Conservation (phyloP, 1,139 yeast genomes). For the Hemisphaericaspora lyxosophila region DNA sequence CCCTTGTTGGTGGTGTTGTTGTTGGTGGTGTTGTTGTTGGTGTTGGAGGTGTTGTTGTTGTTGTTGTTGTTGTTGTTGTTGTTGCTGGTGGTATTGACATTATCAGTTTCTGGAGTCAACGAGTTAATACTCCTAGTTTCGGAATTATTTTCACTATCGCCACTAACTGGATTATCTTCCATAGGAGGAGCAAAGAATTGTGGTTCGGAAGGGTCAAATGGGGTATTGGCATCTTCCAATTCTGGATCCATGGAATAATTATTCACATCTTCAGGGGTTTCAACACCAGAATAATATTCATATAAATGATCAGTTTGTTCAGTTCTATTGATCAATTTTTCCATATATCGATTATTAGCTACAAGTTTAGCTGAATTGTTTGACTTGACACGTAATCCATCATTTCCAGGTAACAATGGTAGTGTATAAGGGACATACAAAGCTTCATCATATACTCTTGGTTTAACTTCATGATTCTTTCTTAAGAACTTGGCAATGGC, state of each 20-base stretch:
- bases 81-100: neutral
- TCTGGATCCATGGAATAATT: constrained; percentile 56
- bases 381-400: constrained; percentile 80
- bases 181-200: constrained; percentile 49
- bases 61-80: neutral
- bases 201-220: constrained; percentile 51
- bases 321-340: constrained; percentile 71
- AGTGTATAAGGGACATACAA: constrained; percentile 85
- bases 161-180: constrained; percentile 20
- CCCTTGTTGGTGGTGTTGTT: neutral
- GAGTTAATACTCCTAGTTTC: neutral
- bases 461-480: constrained; percentile 75
- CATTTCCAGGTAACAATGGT: constrained; percentile 84
- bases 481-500: constrained; percentile 64
- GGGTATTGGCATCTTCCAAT: constrained; percentile 32
- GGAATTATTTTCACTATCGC: constrained; percentile 15
- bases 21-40: neutral
- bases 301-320: constrained; percentile 89
- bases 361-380: constrained; percentile 65
- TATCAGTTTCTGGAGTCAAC: neutral
- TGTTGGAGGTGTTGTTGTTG: neutral
- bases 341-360: constrained; percentile 68
- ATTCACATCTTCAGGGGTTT: constrained; percentile 62
- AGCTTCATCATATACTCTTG: constrained; percentile 87
- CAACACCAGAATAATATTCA: constrained; percentile 85